Evolutionary conservation across 768 basidiomycete genomes (phyloP), one percentile per base, ranked within the genome.

Genomic region (Lentinula detonsa): DNA sequence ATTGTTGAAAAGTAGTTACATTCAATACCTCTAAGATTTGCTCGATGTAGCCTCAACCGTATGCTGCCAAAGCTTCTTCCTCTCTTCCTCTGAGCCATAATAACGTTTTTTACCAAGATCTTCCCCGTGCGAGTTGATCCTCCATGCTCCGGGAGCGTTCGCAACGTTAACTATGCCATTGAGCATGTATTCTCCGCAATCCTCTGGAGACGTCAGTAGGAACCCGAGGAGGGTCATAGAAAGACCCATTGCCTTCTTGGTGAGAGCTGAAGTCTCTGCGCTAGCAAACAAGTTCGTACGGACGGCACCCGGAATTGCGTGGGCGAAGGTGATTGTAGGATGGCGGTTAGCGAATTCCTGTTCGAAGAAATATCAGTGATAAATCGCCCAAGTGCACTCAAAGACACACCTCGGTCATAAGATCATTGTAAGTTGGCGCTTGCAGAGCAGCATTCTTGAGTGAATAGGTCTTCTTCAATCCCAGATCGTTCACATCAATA

Each of bases 301-400:
- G 7, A 78, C 76, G 13, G 68, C 46, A 11, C 78, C 78, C 0
- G 78, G 78, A 52, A 65, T 66, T 1, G 66, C 67, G 62, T 78
- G 78, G 0, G 70, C 67, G 67, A 79, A 77, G 4, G 71, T 67
- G 39, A 76, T 45, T 21, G 51, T 62, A 2, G 74, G 74, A 48
- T 76, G 65, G 18, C 67, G 68, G 3, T 69, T 61, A 1, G 75
- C 66, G 52, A 75, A 74, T 59, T 68, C 67, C 75, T 78, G 54
- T 37, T 21, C n/a, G 7, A 18, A 9, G 2, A 11, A 10, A 37
- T 35, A 66, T 68, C 42, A 58, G 50, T 42, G 1, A 42, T 7
- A 5, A 18, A 10, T 23, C 3, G 40, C n/a, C 6, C 5, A 34
- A 31, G 28, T 6, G 16, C 10, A 18, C n/a, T 35, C n/a, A 5